phyloP scores from a whole-genome alignment of 1,284 basidiomycete genomes.

The Marasmius oreades region DNA sequence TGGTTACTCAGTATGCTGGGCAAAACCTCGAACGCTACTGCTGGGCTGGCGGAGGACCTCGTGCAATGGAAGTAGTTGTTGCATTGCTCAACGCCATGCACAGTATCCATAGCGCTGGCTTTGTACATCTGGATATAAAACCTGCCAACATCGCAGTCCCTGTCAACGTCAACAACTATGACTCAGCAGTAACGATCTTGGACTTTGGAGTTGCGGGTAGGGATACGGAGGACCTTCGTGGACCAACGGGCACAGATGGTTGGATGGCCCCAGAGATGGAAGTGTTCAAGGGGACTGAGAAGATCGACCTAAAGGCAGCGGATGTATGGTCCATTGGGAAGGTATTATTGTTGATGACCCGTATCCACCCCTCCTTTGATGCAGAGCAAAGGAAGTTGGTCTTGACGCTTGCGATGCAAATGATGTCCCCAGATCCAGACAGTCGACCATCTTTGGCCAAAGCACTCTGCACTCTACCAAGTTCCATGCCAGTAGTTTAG shows the following conservation, averaged over 20 bases:
- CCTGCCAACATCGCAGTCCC: constrained; percentile 3
- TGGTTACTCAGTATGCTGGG: background rate
- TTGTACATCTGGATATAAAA: constrained; percentile 8
- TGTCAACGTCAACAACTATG: background rate
- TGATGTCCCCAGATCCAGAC: too few relatives aligned
- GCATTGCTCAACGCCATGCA: background rate
- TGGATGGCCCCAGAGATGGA: too few relatives aligned
- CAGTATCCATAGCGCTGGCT: background rate
- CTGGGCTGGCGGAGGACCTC: background rate
- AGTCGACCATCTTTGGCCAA: too few relatives aligned
- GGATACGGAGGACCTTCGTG: background rate
- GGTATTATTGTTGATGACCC: background rate
- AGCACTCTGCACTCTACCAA: too few relatives aligned
- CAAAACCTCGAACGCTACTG: background rate
- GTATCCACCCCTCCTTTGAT: too few relatives aligned
- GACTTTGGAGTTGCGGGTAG: background rate
- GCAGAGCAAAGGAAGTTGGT: too few relatives aligned
- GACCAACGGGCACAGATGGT: too few relatives aligned
- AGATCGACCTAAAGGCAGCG: background rate
- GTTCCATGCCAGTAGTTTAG: too few relatives aligned
- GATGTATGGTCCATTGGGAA: background rate
- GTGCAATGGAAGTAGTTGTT: background rate
- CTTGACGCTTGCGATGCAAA: too few relatives aligned
- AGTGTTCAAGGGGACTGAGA: background rate
- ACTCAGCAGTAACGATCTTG: background rate